These are phyloP conservation scores for Stephanodiscus triporus DNA, from an alignment of 108 stramenopile genomes.

Conservation along the genomic window DNA sequence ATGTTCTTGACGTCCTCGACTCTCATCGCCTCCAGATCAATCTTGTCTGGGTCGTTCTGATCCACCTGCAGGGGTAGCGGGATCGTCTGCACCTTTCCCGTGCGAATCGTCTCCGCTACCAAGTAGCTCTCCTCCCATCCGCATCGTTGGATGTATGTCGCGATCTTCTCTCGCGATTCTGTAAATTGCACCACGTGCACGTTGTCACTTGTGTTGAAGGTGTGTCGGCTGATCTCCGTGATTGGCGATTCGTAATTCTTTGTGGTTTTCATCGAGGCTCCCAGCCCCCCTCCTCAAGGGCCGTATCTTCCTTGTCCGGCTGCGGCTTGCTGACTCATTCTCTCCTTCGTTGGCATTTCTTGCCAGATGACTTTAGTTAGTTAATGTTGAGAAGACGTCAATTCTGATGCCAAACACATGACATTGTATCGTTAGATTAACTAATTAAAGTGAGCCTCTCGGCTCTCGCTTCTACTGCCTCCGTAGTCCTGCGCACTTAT, in stretches of 20 bases:
- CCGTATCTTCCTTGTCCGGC: too few species aligned
- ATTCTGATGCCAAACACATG: not conserved
- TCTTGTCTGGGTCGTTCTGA: not conserved
- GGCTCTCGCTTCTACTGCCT: too few species aligned
- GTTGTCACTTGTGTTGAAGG: too few species aligned
- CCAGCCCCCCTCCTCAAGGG: too few species aligned
- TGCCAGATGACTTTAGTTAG: not conserved
- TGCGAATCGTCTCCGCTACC: too few species aligned
- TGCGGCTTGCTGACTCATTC: not conserved
- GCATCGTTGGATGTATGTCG: not conserved
- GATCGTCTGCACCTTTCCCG: not conserved
- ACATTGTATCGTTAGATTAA: too few species aligned
- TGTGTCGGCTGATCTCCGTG: too few species aligned
- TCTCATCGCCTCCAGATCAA: not conserved
- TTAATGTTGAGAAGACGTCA: slow-evolving; percentile 5
- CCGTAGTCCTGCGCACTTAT: too few species aligned
- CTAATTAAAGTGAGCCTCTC: too few species aligned
- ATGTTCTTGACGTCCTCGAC: not conserved
- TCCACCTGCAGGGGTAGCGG: not conserved
- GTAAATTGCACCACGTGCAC: not conserved
- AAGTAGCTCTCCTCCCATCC: too few species aligned
- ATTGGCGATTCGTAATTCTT: too few species aligned
- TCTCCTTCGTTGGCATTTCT: not conserved
- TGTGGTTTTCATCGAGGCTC: too few species aligned
- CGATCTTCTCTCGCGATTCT: not conserved